These are phyloP conservation scores for Neolentinus lepideus DNA, from an alignment of 1,284 basidiomycete genomes.

Conservation along the genomic window DNA sequence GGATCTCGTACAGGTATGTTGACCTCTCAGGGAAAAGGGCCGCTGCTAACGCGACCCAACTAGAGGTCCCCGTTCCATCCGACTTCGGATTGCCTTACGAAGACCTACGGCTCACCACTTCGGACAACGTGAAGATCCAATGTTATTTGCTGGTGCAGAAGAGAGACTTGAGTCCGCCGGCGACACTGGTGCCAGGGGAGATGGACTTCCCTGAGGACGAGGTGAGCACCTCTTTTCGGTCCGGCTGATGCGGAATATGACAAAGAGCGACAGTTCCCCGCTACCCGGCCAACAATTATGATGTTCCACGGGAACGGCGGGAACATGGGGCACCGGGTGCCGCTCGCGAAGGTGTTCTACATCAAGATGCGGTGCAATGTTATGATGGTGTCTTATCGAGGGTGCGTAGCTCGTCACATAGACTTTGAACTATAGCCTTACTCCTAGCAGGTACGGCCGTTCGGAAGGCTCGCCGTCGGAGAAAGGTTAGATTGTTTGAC, in stretches of 20 bases:
- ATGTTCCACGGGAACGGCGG: slow-evolving; percentile 92
- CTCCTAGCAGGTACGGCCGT: slow-evolving; percentile 61
- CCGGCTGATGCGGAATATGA: not conserved
- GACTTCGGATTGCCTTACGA: slow-evolving; percentile 70
- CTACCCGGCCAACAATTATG: slow-evolving; percentile 73
- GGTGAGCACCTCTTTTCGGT: slow-evolving; percentile 5
- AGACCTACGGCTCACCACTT: slow-evolving; percentile 59
- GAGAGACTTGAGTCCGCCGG: slow-evolving; percentile 20
- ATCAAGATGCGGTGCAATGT: slow-evolving; percentile 84
- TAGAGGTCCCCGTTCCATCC: slow-evolving; percentile 68
- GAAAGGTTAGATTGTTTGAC: slow-evolving; percentile 41
- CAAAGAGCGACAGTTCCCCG: slow-evolving; percentile 42
- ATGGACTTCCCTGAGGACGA: slow-evolving; percentile 16
- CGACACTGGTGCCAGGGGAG: slow-evolving; percentile 9
- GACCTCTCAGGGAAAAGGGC: not conserved
- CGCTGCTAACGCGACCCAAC: not conserved
- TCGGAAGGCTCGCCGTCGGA: slow-evolving; percentile 84
- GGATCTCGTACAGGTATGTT: slow-evolving; percentile 68
- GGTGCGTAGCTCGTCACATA: slow-evolving; percentile 35
- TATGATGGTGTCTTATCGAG: slow-evolving; percentile 83
- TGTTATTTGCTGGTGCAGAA: slow-evolving; percentile 55
- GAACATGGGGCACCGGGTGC: slow-evolving; percentile 82
- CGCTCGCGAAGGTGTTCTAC: slow-evolving; percentile 83
- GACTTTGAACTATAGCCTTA: slow-evolving; percentile 1
- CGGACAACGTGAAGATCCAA: slow-evolving; percentile 53